Evolutionary conservation across 2,329 filamentous ascomycete genomes (phyloP).

Genomic region (Fusarium virguliforme): DNA sequence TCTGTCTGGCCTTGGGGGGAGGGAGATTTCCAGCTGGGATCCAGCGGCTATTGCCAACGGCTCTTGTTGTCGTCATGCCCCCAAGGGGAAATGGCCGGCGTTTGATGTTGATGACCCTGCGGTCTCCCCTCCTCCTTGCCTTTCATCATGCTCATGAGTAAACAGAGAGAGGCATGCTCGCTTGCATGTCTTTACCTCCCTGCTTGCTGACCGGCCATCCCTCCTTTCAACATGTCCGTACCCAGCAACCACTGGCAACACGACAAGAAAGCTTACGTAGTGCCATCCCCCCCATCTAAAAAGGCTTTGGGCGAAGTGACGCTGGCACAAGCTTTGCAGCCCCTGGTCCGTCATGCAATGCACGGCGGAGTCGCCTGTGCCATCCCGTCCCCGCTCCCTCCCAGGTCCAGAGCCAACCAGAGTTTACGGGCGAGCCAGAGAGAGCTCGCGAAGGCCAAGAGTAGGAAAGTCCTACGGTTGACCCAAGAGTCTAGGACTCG

Average conservation of each 20-base stretch:
- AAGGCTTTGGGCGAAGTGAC: slow-evolving; percentile 33
- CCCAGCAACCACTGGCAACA: slow-evolving; percentile 28
- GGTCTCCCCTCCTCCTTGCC: slow-evolving; percentile 13
- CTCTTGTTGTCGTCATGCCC: slow-evolving; percentile 23
- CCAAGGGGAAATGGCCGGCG: slow-evolving; percentile 37
- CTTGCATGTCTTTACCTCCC: slow-evolving; percentile 20
- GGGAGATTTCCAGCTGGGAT: slow-evolving; percentile 37
- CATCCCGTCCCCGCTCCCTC: slow-evolving; percentile 37
- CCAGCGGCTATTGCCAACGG: slow-evolving; percentile 33
- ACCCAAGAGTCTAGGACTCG: slow-evolving; percentile 39
- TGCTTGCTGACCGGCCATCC: slow-evolving; percentile 10
- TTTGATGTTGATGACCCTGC: slow-evolving; percentile 47
- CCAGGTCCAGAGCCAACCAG: slow-evolving; percentile 24
- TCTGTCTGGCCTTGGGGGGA: slow-evolving; percentile 32
- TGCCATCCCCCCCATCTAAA: slow-evolving; percentile 4
- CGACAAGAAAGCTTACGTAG: slow-evolving; percentile 25
- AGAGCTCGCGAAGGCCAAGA: slow-evolving; percentile 14
- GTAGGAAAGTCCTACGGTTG: slow-evolving; percentile 43
- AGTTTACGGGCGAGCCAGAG: slow-evolving; percentile 26
- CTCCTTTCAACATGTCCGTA: slow-evolving; percentile 4
- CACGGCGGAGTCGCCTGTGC: slow-evolving; percentile 39
- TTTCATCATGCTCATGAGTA: slow-evolving; percentile 10
- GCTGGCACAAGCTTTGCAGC: slow-evolving; percentile 48
- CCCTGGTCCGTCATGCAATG: slow-evolving; percentile 47
- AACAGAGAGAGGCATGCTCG: not conserved